Base-by-base conservation (phyloP, 1,284 basidiomycete species). In the Agroathelia rolfsii region DNA sequence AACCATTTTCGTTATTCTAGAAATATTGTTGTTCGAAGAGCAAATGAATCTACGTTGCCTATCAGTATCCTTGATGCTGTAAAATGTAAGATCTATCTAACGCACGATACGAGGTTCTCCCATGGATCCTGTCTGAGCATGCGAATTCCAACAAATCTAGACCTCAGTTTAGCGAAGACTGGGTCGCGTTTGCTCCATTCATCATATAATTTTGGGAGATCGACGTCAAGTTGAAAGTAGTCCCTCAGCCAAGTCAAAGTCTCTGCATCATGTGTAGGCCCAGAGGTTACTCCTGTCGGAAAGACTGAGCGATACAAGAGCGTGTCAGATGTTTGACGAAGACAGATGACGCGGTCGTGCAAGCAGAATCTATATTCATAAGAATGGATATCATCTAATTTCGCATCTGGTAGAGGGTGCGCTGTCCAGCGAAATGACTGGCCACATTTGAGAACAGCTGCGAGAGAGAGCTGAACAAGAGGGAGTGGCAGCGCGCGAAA, bases 11-110 rank as follows among this genome's bases (percentile, higher is more conserved):
- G 86, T 84, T 49, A 95, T 96, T 1, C 92, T 79, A 3, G 74
- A 59, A 32, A 96, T 98, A 48, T 98, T 94, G 54, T 98, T 98
- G 51, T 97, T 98, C 1, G 92, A 89, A 11, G 92, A 96, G 50
- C 94, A 98, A 43, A 99, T 96, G 60, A 98, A 98, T 6, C 92
- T 94, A 41, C 3, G n/a, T n/a, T n/a, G n/a, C n/a, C n/a, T n/a
- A n/a, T n/a, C n/a, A n/a, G n/a, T n/a, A n/a, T n/a, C n/a, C n/a
- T n/a, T n/a, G n/a, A n/a, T n/a, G n/a, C n/a, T n/a, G n/a, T n/a
- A n/a, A n/a, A n/a, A n/a, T n/a, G n/a, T n/a, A n/a, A n/a, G n/a
- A n/a, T n/a, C n/a, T n/a, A n/a, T n/a, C 28, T 25, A 28, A 75
- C 86, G 47, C 52, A 93, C 89, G 85, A 88, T 26, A 95, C 60